A percentile compares a stretch with the other conserved stretches of the same genome.
Conservation (phyloP, 2,329 filamentous ascomycete species). For the Nannizziopsis barbatae region DNA sequence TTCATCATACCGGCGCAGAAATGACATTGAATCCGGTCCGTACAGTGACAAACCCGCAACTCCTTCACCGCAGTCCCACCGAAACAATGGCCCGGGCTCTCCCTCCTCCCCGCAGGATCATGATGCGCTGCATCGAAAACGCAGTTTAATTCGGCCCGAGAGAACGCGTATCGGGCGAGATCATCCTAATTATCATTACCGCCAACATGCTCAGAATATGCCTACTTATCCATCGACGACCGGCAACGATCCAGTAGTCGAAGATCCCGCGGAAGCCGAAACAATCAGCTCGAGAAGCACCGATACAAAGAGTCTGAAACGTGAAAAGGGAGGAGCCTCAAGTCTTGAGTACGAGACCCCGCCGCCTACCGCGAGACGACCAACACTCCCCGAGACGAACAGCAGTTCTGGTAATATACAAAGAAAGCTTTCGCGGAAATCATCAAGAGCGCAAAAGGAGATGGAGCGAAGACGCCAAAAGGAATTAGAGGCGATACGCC, state of each 20-base stretch:
- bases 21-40: constrained; percentile 58
- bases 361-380: background rate
- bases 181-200: constrained; percentile 92
- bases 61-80: constrained; percentile 29
- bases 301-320: constrained; percentile 38
- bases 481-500: constrained; percentile 53
- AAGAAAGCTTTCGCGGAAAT: constrained; percentile 55
- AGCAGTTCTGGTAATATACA: constrained; percentile 29
- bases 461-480: constrained; percentile 50
- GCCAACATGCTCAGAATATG: constrained; percentile 91
- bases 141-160: constrained; percentile 81
- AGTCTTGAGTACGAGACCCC: constrained; percentile 7
- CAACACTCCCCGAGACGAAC: constrained; percentile 13
- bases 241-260: constrained; percentile 76
- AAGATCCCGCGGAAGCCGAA: constrained; percentile 47
- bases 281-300: constrained; percentile 54
- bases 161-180: constrained; percentile 71
- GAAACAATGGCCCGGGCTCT: constrained; percentile 33
- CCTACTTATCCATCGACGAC: constrained; percentile 79
- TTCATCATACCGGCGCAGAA: constrained; percentile 55
- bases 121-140: constrained; percentile 58
- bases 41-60: constrained; percentile 29
- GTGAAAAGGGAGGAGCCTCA: constrained; percentile 5
- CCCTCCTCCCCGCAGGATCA: constrained; percentile 38
- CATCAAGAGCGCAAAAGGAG: constrained; percentile 44